Evolutionary conservation across 2,329 filamentous ascomycete species (phyloP).

Genomic region (Anthostomella pinea): DNA sequence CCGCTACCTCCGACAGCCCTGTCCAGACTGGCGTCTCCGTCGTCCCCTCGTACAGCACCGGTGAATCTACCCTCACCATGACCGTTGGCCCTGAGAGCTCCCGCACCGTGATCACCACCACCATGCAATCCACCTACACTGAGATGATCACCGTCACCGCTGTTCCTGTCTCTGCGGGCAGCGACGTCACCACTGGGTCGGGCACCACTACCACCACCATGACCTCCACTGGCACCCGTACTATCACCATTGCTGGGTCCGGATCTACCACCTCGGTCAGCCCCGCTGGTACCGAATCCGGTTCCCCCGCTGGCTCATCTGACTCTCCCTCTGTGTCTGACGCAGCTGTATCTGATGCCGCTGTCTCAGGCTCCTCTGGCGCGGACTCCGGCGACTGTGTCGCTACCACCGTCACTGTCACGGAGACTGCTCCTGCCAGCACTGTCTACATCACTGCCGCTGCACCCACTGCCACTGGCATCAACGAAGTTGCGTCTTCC

Average conservation of each 20-base stretch:
- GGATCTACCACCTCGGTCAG: constrained; percentile 10
- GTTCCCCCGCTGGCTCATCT: constrained; percentile 10
- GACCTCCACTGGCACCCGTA: constrained; percentile 31
- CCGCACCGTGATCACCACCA: constrained; percentile 27
- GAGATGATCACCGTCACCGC: constrained; percentile 27
- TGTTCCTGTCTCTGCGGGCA: constrained; percentile 14
- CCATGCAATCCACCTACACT: constrained; percentile 30
- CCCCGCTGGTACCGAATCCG: constrained; percentile 13
- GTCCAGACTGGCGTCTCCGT: constrained; percentile 8
- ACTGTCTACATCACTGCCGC: constrained; percentile 31
- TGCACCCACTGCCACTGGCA: constrained; percentile 9
- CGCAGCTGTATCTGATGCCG: no score
- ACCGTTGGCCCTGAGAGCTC: constrained; percentile 30
- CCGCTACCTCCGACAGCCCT: constrained; percentile 15
- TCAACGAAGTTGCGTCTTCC: constrained; percentile 10
- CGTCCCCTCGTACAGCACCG: constrained; percentile 9
- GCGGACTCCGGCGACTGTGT: constrained; percentile 19
- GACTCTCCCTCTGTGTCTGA: constrained; percentile 6
- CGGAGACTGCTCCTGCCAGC: constrained; percentile 26
- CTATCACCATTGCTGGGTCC: constrained; percentile 25
- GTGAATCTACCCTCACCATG: constrained; percentile 24
- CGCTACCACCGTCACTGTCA: constrained; percentile 30
- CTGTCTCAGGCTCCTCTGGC: constrained; percentile 11
- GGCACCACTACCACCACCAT: constrained; percentile 30
- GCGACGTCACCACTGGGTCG: constrained; percentile 12